Conservation (phyloP, 2,329 filamentous ascomycete species). For the Aspergillus fijiensis region DNA sequence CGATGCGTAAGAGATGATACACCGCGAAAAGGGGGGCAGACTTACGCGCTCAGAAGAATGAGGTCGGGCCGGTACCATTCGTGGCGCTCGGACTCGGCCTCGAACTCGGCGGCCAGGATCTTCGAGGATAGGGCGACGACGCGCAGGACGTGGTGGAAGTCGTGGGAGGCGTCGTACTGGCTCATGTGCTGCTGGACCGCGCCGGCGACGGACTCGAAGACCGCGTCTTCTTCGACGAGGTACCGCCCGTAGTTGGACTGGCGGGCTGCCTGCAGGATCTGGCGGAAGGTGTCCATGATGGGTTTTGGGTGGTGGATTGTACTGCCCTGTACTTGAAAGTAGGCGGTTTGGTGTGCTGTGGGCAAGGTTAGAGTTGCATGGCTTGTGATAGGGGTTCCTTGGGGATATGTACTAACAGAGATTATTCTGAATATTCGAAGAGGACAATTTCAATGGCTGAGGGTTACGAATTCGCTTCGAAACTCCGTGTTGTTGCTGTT, state of each 20-base stretch:
- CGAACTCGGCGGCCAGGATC: conserved; percentile 8
- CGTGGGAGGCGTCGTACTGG: conserved; percentile 17
- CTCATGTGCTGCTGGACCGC: conserved; percentile 15
- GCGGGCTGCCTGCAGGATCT: neutral
- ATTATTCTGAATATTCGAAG: too few species aligned
- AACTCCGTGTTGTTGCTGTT: too few species aligned
- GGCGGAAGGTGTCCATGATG: conserved; percentile 1
- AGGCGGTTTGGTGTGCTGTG: neutral
- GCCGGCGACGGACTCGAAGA: conserved; percentile 2
- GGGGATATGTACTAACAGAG: too few species aligned
- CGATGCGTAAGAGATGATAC: conserved; percentile 1
- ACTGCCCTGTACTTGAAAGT: too few species aligned
- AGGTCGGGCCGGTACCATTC: neutral
- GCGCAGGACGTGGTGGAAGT: conserved; percentile 15
- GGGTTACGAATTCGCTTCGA: too few species aligned
- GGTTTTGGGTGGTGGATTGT: too few species aligned
- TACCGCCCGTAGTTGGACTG: neutral
- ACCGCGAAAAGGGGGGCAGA: too few species aligned
- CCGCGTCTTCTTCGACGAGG: neutral
- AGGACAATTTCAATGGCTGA: too few species aligned
- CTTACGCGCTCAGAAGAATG: conserved; percentile 3
- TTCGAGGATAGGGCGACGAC: conserved; percentile 11
- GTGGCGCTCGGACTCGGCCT: neutral
- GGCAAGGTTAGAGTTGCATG: neutral
- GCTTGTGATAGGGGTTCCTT: neutral